phyloP scores from a whole-genome alignment of 352 stramenopile species.

The Phytophthora europaea region DNA sequence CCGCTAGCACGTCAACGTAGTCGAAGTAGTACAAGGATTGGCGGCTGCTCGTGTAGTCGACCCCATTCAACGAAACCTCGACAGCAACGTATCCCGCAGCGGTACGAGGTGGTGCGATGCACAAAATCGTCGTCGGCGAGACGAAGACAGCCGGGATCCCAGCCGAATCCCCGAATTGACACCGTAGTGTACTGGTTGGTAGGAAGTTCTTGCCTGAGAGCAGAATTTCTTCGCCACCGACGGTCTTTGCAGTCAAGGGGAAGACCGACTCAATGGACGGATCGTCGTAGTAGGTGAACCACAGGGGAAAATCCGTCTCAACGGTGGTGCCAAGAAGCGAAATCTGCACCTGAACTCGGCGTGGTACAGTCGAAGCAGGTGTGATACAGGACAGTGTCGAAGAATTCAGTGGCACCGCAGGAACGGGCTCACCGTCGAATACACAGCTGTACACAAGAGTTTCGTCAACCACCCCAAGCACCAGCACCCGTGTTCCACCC shows the following conservation, averaged over 20 bases:
- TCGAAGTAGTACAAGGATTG: constrained; percentile 48
- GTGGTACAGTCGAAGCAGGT: constrained; percentile 5
- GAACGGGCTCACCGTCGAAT: constrained; percentile 20
- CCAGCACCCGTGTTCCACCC: constrained; percentile 36
- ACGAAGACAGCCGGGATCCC: constrained; percentile 30
- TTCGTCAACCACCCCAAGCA: constrained; percentile 34
- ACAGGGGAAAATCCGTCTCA: constrained; percentile 20
- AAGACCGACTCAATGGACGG: constrained; percentile 37
- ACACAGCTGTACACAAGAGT: constrained; percentile 40
- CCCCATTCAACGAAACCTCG: constrained; percentile 57
- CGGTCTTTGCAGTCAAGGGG: constrained; percentile 25
- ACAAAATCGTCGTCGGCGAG: constrained; percentile 41
- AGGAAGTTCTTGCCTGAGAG: constrained; percentile 49
- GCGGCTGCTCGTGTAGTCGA: constrained; percentile 50
- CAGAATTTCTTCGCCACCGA: constrained; percentile 41
- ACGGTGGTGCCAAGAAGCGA: not conserved
- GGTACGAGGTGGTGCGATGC: constrained; percentile 30
- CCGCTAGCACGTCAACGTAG: constrained; percentile 26
- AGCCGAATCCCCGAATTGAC: constrained; percentile 47
- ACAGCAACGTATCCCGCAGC: constrained; percentile 41
- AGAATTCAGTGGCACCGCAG: constrained; percentile 27
- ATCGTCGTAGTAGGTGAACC: constrained; percentile 39
- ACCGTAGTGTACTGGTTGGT: constrained; percentile 29
- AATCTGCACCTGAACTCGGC: constrained; percentile 9
- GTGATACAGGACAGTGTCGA: constrained; percentile 31